Evolutionary conservation across 768 basidiomycete species (phyloP).

Genomic region (Pleurotus tuoliensis): DNA sequence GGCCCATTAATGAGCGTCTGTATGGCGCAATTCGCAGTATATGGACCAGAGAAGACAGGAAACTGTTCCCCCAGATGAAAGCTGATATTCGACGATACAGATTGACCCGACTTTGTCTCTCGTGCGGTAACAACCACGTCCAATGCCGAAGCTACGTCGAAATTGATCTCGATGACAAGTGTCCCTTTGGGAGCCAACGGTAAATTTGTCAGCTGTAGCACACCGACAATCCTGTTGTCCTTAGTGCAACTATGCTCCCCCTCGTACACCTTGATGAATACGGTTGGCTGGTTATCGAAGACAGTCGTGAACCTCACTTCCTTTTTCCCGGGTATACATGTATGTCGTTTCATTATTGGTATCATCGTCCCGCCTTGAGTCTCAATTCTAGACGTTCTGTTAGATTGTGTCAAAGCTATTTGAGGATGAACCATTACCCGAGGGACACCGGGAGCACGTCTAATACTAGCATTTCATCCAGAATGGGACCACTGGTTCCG

Average conservation of each 20-base stretch:
- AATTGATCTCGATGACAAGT: neutral
- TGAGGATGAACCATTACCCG: constrained; percentile 29
- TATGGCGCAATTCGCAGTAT: neutral
- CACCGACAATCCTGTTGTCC: constrained; percentile 71
- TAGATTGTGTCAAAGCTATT: constrained; percentile 27
- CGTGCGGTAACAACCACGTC: neutral
- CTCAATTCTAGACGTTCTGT: constrained; percentile 62
- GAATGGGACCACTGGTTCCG: constrained; percentile 96
- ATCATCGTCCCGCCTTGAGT: constrained; percentile 99
- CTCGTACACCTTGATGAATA: constrained; percentile 96
- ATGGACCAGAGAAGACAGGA: neutral
- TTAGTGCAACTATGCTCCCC: constrained; percentile 97
- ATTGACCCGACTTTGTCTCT: neutral
- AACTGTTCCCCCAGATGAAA: neutral
- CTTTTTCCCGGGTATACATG: constrained; percentile 97
- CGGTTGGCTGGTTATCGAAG: constrained; percentile 96
- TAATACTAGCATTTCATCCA: constrained; percentile 93
- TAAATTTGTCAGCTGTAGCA: neutral
- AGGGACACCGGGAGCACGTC: constrained; percentile 97
- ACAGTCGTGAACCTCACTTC: constrained; percentile 97
- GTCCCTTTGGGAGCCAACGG: neutral
- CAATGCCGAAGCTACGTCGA: neutral
- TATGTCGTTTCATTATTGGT: constrained; percentile 96
- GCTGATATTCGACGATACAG: neutral
- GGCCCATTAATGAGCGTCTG: neutral